Conservation (phyloP, 768 basidiomycete genomes). For the Termitomyces sp. region DNA sequence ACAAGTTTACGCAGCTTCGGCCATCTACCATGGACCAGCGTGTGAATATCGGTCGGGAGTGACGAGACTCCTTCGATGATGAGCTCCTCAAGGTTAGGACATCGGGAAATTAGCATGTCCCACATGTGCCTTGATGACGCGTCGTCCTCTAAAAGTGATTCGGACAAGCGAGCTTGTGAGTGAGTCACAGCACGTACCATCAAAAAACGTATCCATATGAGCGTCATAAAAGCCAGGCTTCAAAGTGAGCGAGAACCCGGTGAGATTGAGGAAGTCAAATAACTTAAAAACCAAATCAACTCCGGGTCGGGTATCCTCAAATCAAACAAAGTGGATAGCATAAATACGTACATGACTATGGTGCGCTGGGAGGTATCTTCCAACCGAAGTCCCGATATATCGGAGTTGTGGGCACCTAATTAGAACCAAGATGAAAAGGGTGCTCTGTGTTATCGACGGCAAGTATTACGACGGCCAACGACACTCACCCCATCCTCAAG, state of each 20-base stretch:
- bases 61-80: slow-evolving; percentile 48
- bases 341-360: slow-evolving; percentile 55
- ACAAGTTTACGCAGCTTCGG: slow-evolving; percentile 53
- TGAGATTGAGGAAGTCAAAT: slow-evolving; percentile 61
- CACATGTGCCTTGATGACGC: slow-evolving; percentile 51
- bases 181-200: slow-evolving; percentile 35
- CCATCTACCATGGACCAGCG: slow-evolving; percentile 60
- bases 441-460: neutral
- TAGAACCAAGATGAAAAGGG: neutral
- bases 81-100: slow-evolving; percentile 63
- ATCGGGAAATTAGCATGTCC: slow-evolving; percentile 64
- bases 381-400: slow-evolving; percentile 58
- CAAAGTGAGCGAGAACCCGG: slow-evolving; percentile 55
- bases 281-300: slow-evolving; percentile 33
- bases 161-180: neutral
- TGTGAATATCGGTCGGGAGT: slow-evolving; percentile 49
- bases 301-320: neutral
- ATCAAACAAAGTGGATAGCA: neutral
- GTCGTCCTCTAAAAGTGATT: slow-evolving; percentile 35
- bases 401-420: slow-evolving; percentile 61
- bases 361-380: slow-evolving; percentile 47
- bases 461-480: neutral
- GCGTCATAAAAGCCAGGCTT: slow-evolving; percentile 60
- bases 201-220: slow-evolving; percentile 47
- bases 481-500: slow-evolving; percentile 54